Base-by-base conservation (phyloP, 768 basidiomycete species). In the Lactarius indigo region DNA sequence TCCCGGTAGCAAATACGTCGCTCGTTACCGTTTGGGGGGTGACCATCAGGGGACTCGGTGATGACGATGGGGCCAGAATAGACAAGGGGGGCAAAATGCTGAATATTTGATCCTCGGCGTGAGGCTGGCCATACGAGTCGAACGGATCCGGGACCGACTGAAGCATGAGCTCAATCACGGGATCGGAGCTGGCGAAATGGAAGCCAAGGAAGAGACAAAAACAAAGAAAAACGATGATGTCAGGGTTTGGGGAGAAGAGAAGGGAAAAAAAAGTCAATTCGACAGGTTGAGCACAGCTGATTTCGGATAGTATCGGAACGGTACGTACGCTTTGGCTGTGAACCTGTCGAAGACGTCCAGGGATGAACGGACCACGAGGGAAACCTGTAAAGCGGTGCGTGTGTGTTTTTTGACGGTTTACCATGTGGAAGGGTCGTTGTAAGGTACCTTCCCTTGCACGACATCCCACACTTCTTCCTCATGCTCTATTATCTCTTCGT, bases 401-500 rank as follows among this genome's bases (percentile, higher is more conserved):
- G 33, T 44, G 23, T 23, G 23, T 50, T n/a, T n/a, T 18, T 35
- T 33, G 28, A 54, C 15, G 13, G 13, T 31, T 31, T n/a, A 42
- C 44, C 31, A 44, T n/a, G 26, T 20, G 44, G 39, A 54, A 44
- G 59, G 58, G 44, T 33, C 39, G 12, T 37, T 42, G 33, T 18
- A 35, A 70, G 75, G 39, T 70, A 91, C 90, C 81, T 96, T 96
- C 69, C 82, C 85, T 74, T 96, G 87, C 7, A 96, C 92, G 17
- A 87, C 85, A 72, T 95, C 87, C 96, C 96, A 98, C n/a, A 94
- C 90, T 76, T 96, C 89, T 71, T 96, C 93, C 78, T 97, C 95
- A 71, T 95, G 94, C 65, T 92, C 91, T 59, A 94, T 78, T 61
- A 96, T 94, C 72, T 94, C 89, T 69, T 89, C 85, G 73, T 98